phyloP scores from a whole-genome alignment of 331 rosid species.

The Rhamnella rubrinervis region DNA sequence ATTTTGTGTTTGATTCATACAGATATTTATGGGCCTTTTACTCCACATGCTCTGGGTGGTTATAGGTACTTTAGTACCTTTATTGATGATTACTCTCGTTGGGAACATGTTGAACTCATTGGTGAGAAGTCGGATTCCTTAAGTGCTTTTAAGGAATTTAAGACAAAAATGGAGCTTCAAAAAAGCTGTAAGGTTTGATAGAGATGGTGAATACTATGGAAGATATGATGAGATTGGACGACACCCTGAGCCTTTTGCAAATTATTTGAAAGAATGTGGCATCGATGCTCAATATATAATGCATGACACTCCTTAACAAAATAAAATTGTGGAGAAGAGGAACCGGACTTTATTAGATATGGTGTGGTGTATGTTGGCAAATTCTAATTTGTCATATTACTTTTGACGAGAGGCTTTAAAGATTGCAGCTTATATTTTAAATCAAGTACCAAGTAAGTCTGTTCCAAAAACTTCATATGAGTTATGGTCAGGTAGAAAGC shows the following conservation, averaged over 20 bases:
- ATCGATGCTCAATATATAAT: not conserved
- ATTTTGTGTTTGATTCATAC: not conserved
- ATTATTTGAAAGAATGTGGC: not conserved
- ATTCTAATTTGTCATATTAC: no score
- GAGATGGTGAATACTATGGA: not conserved
- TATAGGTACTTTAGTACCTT: constrained; percentile 3
- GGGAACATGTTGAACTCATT: not conserved
- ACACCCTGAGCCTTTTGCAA: not conserved
- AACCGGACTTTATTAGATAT: no score
- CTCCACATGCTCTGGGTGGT: not conserved
- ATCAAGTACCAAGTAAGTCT: not conserved
- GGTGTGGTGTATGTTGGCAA: no score
- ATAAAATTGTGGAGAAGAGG: not conserved
- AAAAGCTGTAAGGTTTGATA: no score
- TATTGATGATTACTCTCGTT: constrained; percentile 1
- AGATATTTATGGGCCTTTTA: not conserved
- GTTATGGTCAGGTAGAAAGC: not conserved
- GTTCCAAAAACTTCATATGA: not conserved
- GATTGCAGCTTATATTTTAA: not conserved
- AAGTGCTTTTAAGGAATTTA: not conserved
- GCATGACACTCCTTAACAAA: not conserved
- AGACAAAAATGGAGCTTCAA: no score
- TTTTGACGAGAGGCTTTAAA: not conserved
- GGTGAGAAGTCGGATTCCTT: not conserved
- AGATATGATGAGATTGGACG: not conserved